A percentile compares a stretch with the other conserved stretches of the same genome.
These are phyloP conservation scores for Coprinellus aureogranulatus DNA, from an alignment of 768 basidiomycete genomes.

Conservation along the genomic window DNA sequence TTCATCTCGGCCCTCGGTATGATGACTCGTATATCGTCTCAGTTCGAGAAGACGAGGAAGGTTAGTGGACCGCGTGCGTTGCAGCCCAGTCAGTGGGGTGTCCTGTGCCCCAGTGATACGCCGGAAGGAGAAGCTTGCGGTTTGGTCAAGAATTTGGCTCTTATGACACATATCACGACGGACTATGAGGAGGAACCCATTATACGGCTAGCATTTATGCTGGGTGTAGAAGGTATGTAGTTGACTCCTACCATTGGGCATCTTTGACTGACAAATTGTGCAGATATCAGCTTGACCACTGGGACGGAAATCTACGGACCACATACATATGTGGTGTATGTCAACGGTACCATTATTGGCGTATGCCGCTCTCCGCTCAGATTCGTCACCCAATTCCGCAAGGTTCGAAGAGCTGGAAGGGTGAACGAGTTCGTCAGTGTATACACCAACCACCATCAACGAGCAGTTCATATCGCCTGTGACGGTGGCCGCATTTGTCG, in stretches of 20 bases:
- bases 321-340: constrained; percentile 90
- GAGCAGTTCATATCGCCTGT: constrained; percentile 90
- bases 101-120: constrained; percentile 96
- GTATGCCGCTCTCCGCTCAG: constrained; percentile 80
- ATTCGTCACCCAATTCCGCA: constrained; percentile 89
- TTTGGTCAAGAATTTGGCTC: constrained; percentile 94
- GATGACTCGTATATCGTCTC: constrained; percentile 99
- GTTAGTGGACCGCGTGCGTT: constrained; percentile 96
- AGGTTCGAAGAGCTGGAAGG: constrained; percentile 85
- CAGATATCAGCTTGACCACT: constrained; percentile 87
- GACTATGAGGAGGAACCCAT: constrained; percentile 97
- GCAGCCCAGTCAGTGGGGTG: constrained; percentile 99
- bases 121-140: constrained; percentile 99
- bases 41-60: constrained; percentile 99
- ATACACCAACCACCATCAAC: constrained; percentile 95
- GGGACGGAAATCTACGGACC: constrained; percentile 96
- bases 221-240: constrained; percentile 89
- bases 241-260: not conserved
- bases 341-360: constrained; percentile 95
- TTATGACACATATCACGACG: constrained; percentile 99
- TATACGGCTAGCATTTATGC: constrained; percentile 82
- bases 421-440: constrained; percentile 96
- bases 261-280: not conserved
- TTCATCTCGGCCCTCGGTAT: constrained; percentile 98
- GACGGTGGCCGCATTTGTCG: constrained; percentile 98